A percentile compares a stretch with the other conserved stretches of the same genome.
Conservation (phyloP, 164 flowering plant species). For the Buxus sempervirens region DNA sequence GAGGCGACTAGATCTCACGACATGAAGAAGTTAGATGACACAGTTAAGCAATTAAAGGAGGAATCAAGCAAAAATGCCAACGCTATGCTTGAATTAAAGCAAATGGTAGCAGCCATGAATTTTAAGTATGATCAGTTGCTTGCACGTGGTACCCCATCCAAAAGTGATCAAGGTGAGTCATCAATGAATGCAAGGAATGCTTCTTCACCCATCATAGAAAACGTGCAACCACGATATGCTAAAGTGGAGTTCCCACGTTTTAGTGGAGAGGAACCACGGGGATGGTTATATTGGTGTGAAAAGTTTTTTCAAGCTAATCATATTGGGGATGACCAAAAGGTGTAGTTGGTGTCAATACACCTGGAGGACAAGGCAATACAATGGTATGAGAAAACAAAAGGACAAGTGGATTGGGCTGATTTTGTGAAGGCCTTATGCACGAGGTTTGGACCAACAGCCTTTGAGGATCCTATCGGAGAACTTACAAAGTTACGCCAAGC, state of each 20-base stretch:
- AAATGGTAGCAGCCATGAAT: neutral
- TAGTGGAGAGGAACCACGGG: neutral
- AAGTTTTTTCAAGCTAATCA: neutral
- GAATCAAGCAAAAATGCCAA: neutral
- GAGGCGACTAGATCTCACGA: neutral
- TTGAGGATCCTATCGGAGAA: neutral
- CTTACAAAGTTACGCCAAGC: neutral
- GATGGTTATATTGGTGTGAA: neutral
- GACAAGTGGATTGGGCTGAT: neutral
- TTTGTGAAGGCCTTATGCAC: neutral
- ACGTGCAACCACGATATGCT: neutral
- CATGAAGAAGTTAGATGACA: neutral
- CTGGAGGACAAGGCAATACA: neutral
- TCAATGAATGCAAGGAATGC: neutral
- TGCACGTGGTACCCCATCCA: neutral
- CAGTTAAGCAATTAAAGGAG: neutral
- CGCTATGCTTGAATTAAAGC: neutral
- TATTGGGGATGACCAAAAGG: neutral
- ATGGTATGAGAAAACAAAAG: neutral
- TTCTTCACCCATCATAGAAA: neutral
- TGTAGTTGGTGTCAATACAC: neutral
- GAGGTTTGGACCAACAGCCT: neutral
- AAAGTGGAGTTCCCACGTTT: neutral
- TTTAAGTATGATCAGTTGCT: neutral
- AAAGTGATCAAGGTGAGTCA: neutral